phyloP scores from a whole-genome alignment of 2,329 filamentous ascomycete species.

The Aquanectria penicillioides region DNA sequence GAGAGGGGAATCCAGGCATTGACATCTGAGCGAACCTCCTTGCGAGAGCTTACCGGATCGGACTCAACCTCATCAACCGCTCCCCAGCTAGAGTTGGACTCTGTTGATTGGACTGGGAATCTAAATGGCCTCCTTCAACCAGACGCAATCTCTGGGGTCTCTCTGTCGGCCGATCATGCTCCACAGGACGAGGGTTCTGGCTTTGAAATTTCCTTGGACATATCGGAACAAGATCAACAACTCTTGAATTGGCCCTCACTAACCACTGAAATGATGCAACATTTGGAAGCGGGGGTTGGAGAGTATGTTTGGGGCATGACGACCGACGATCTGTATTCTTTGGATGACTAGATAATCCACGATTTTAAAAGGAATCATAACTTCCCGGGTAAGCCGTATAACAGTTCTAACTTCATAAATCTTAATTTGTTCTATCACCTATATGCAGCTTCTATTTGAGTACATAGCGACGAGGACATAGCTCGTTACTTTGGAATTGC shows the following conservation, averaged over 20 bases:
- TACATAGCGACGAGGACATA: too few species aligned
- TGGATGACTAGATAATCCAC: background rate
- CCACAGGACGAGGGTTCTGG: background rate
- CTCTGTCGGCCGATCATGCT: background rate
- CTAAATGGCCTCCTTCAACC: background rate
- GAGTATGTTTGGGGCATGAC: conserved; percentile 9
- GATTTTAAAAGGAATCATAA: too few species aligned
- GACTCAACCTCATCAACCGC: too few species aligned
- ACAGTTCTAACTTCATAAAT: background rate
- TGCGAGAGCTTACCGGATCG: background rate
- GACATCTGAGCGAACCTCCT: background rate
- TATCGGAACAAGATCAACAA: background rate
- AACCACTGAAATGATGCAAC: conserved; percentile 14
- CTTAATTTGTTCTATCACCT: too few species aligned
- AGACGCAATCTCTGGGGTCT: background rate
- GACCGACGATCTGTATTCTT: conserved; percentile 2
- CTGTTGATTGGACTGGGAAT: background rate
- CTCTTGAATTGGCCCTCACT: background rate
- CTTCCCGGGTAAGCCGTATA: too few species aligned
- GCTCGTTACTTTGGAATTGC: too few species aligned
- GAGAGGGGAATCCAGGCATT: background rate
- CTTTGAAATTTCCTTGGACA: background rate
- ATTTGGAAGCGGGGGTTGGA: conserved; percentile 10
- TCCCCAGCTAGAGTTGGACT: too few species aligned
- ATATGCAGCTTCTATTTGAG: too few species aligned